Evolutionary conservation across 352 stramenopile genomes (phyloP), one percentile per base, ranked within the genome.

Genomic region (Thraustochytrium sp.): DNA sequence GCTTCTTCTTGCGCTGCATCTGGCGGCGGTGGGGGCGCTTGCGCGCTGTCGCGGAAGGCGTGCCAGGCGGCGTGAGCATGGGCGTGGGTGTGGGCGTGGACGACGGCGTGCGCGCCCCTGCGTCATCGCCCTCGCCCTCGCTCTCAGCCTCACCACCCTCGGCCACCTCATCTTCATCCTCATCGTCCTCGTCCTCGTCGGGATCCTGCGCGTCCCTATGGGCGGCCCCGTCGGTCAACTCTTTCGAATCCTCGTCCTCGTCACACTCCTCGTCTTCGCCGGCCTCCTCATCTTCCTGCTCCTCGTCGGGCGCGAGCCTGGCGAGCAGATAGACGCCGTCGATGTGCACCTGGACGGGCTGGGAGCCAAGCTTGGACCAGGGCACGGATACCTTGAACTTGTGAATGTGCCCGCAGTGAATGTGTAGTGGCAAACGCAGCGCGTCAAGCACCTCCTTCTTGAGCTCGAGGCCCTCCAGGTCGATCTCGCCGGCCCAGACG

Each of bases 391-490:
- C 68, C 68, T 80, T 61, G 18, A 80, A 80, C 18, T 80, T 80
- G 3, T 72, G n/a, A 21, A 80, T 80, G n/a, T 80, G 68, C 8
- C 68, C 68, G 51, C 68, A 80, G 31, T 80, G 44, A 16, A 80
- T 51, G 21, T 44, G n/a, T 5, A 80, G 38, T 13, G 68, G 68
- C n/a, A 80, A 34, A 16, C 68, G 42, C 68, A 80, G 38, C 2
- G 44, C 23, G 23, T 80, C 68, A 21, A 80, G 68, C 5, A 64
- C 68, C 49, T 80, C 68, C 68, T 80, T 61, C 18, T 72, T 61
- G 0, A 80, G 68, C 38, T 80, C 53, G 68, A 80, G 68, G 34
- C 46, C 68, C 53, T 80, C 68, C n/a, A 80, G 68, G 38, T 80
- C 68, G 44, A 80, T 80, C 42, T 80, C 53, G 42, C 68, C 68